Percentiles rank a stretch among this genome's conserved stretches.
Conservation (phyloP, 108 stramenopile species). For the Skeletonema costatum region DNA sequence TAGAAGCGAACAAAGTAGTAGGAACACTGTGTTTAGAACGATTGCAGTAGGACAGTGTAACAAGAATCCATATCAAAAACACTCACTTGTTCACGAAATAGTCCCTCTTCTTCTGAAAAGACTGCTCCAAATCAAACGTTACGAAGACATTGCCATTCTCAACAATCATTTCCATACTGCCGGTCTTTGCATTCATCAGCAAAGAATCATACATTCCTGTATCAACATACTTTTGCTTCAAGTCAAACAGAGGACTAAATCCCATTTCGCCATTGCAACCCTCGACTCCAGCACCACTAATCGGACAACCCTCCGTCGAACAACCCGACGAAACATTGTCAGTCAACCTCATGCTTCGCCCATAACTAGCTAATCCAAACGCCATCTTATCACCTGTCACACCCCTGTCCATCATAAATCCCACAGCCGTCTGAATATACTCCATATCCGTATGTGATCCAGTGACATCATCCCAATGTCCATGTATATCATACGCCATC, state of each 20-base stretch:
- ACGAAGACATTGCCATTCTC: constrained; percentile 26
- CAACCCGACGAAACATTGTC: constrained; percentile 8
- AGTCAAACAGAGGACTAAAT: constrained; percentile 37
- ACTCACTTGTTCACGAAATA: constrained; percentile 42
- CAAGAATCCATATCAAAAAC: not conserved
- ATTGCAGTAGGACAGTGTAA: not conserved
- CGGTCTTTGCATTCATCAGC: constrained; percentile 32
- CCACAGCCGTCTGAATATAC: constrained; percentile 20
- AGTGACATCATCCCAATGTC: constrained; percentile 24
- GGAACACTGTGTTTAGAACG: not conserved
- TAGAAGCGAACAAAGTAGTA: not conserved
- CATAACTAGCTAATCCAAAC: constrained; percentile 42
- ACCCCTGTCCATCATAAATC: constrained; percentile 17
- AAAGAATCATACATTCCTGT: constrained; percentile 26
- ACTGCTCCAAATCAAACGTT: constrained; percentile 38
- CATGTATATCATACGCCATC: constrained; percentile 42
- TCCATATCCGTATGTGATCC: constrained; percentile 42
- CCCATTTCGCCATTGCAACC: constrained; percentile 39
- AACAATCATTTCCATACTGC: constrained; percentile 45
- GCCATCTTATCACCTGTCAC: constrained; percentile 23
- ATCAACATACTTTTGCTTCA: constrained; percentile 29
- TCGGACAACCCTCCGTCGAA: constrained; percentile 37
- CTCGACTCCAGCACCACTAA: constrained; percentile 15
- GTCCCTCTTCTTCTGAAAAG: constrained; percentile 29
- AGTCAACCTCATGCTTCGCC: constrained; percentile 23